Evolutionary conservation across 148 eudicot genomes (phyloP), one percentile per base, ranked within the genome.

Genomic region (Vaccinium vitisidaea): DNA sequence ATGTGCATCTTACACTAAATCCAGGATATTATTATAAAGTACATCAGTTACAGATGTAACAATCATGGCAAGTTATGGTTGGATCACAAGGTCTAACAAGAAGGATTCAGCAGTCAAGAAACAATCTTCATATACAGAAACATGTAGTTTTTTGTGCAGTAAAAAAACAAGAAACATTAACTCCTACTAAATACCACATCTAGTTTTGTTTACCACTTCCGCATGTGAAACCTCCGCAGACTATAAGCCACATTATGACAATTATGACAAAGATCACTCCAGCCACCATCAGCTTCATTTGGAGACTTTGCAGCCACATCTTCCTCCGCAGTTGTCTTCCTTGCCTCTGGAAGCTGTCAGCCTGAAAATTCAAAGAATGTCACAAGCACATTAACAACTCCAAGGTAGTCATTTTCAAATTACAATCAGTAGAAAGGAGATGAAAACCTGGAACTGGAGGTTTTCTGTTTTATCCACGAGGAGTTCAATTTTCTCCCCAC

Each of bases 401-500:
- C 19, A 2, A 10, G 16, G 27, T 54, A 59, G 14, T 16, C 1
- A 46, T 81, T n/a, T 63, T 11, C 36, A 19, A 18, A 19, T 81
- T n/a, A 36, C 23, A 16, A 78, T 3, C 50, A n/a, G 32, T 3
- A 65, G 59, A 82, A 15, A 58, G 32, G 79, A 39, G 10, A 15
- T 67, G 43, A 7, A 23, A 80, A 93, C 99, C 93, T 97, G 99
- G 88, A 97, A 97, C 86, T 94, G 97, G 84, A 97, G 99, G 89
- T 94, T 97, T 89, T 97, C 99, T 32, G 99, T 95, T 86, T 94
- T 97, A 81, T 97, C 99, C 43, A 97, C 98, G 67, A 97, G 91
- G 86, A 97, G 92, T 87, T 95, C 99, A 87, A 97, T 97, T 90
- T 93, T 97, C 90, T 97, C 99, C 15, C 99, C 99, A 82, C 99